phyloP scores from a whole-genome alignment of 345 rosid genomes.

The Populus pruinosa region DNA sequence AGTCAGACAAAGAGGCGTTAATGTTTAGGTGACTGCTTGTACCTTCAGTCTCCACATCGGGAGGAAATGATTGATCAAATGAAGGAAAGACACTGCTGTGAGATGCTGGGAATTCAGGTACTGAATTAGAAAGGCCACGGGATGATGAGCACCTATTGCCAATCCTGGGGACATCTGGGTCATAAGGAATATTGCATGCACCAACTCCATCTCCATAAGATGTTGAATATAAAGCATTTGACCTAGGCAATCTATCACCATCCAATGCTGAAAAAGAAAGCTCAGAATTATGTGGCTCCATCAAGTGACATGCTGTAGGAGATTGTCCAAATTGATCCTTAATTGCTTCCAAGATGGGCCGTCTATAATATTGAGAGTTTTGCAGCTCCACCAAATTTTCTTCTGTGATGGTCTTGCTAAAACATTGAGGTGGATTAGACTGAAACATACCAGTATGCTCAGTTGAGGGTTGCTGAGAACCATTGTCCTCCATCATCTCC shows the following conservation, averaged over 20 bases:
- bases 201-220: slow-evolving; percentile 19
- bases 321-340: neutral
- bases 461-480: slow-evolving; percentile 12
- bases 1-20: neutral
- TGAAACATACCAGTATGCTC: slow-evolving; percentile 5
- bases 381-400: slow-evolving; percentile 23
- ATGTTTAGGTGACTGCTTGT: slow-evolving; percentile 10
- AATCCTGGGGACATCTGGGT: slow-evolving; percentile 20
- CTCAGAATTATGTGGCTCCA: neutral
- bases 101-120: slow-evolving; percentile 8
- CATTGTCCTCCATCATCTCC: slow-evolving; percentile 23
- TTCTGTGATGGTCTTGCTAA: slow-evolving; percentile 16
- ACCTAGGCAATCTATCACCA: neutral
- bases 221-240: slow-evolving; percentile 9
- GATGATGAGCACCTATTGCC: slow-evolving; percentile 15
- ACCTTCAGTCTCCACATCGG: slow-evolving; percentile 22
- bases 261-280: neutral
- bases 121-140: slow-evolving; percentile 5
- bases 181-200: slow-evolving; percentile 24
- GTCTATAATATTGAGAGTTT: neutral
- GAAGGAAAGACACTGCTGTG: neutral
- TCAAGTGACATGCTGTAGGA: neutral
- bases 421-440: slow-evolving; percentile 11
- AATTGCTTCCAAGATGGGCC: neutral
- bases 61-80: slow-evolving; percentile 12